Base-by-base conservation (phyloP, 306 rosid species). In the Inga oerstediana region DNA sequence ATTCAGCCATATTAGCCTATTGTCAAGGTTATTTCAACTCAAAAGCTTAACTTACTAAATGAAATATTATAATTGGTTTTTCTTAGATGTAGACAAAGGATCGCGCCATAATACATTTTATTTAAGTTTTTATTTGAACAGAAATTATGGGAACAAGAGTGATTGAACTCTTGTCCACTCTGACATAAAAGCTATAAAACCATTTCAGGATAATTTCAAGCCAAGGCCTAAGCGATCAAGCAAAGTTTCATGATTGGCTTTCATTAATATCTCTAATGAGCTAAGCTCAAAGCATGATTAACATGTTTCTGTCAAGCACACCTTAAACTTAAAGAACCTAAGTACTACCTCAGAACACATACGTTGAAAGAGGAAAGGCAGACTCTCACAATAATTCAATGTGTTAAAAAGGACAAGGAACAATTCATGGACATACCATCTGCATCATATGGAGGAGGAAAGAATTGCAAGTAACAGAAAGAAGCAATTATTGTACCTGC, bases 401-500 rank as follows among this genome's bases (percentile, higher is more conserved):
- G 37, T 52, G 22, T 46, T 35, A 34, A 15, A 58, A 74, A 66
- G 19, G 20, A 66, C 65, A 79, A 45, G 71, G 77, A 73, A 54
- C 78, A 64, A 22, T 34, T 52, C 77, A 74, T 71, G 72, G 54
- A 49, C 91, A 84, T 93, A 96, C 99, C 98, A 62, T 92, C 93
- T 9, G 64, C 43, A 64, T 92, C 94, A 83, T 93, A 90, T 35
- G 99, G 99, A 41, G 92, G 93, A 79, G 99, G 98, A 88, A 92
- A 96, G 94, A 96, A 96, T 84, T 96, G 99, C 32, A 96, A 85
- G 91, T 96, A 96, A 80, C 98, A 93, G 88, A 92, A 86, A 73
- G 98, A 96, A 86, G 97, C 85, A 72, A 93, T 20, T 8, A 83
- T 79, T 39, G 84, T 59, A 67, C 99, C 99, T 96, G 97, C 85